Base-by-base conservation (phyloP, 176 grass and related monocot genomes). In the Aegilops bicornis region DNA sequence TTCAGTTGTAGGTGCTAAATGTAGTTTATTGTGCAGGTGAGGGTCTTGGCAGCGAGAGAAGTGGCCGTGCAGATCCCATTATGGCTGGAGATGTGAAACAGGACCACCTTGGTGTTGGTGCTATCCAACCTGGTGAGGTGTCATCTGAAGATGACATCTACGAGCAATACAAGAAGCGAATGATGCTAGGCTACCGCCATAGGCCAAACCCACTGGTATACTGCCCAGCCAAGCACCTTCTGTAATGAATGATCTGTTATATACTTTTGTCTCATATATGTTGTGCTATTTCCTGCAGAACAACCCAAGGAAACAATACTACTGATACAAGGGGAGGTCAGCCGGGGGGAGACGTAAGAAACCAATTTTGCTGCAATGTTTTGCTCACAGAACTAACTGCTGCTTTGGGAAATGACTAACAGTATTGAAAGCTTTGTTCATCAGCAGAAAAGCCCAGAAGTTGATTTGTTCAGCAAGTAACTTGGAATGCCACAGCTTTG, bases 131-230 rank as follows among this genome's bases (percentile, higher is more conserved):
- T 84, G 94, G 94, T 85, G 89, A 91, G 87, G 92, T 99, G 76
- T 82, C 79, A 63, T 14, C 90, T 52, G 94, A 99, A 43, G 97
- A 99, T 93, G 97, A 99, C 83, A 99, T 99, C 45, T 99, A 99
- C 10, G 97, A 99, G 73, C 97, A 99, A 90, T 99, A 99, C 83
- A 99, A 99, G 90, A 99, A 96, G 69, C 79, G 97, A 40, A 99
- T 99, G 97, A 99, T 99, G 97, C 97, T 99, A 52, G 97, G 97
- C 33, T 98, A 99, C 80, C 92, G 92, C 47, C 68, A 99, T 84
- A 87, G 97, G 62, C 97, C 94, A 32, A 96, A 96, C 64, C 97
- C 94, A 83, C 83, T 99, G 94, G 94, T 99, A 94, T 30, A 14
- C 64, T 80, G 8, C 6, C 33, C 33, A 39, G 20, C 20, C 67